Conservation (phyloP, 176 grass and related monocot genomes). For the Oryza coarctata region DNA sequence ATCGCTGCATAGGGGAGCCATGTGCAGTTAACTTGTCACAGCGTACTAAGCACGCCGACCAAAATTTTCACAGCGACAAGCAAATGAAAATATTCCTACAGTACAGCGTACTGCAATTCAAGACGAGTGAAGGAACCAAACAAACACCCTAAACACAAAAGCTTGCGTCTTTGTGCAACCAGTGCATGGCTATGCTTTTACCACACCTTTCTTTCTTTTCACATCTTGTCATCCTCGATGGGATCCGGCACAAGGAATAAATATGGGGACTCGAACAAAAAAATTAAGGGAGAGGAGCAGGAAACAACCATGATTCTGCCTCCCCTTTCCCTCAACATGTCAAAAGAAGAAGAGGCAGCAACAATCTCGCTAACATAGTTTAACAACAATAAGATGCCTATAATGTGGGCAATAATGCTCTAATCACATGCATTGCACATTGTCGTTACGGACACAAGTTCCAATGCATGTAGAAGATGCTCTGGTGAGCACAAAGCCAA, state of each 20-base stretch:
- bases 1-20: conserved; percentile 9
- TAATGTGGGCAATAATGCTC: conserved; percentile 37
- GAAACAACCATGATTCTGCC: conserved; percentile 28
- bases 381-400: conserved; percentile 35
- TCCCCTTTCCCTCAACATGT: conserved; percentile 6
- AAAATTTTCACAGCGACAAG: conserved; percentile 1
- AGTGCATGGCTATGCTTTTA: conserved; percentile 39
- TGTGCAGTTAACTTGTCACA: neutral
- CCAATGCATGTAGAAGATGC: conserved; percentile 56
- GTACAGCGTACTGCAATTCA: conserved; percentile 1
- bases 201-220: conserved; percentile 54
- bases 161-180: neutral
- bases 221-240: conserved; percentile 69
- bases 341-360: conserved; percentile 32
- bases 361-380: conserved; percentile 10
- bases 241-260: conserved; percentile 53
- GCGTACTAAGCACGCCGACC: neutral
- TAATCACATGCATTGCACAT: conserved; percentile 51
- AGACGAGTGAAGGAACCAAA: conserved; percentile 18
- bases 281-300: conserved; percentile 36
- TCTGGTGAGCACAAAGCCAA: conserved; percentile 34
- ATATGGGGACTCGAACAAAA: conserved; percentile 47
- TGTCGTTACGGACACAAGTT: conserved; percentile 52
- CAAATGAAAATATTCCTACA: conserved; percentile 20
- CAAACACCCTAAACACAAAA: conserved; percentile 26